Evolutionary conservation across 208 protist genomes (phyloP).

Genomic region (Eutreptiella sp.): DNA sequence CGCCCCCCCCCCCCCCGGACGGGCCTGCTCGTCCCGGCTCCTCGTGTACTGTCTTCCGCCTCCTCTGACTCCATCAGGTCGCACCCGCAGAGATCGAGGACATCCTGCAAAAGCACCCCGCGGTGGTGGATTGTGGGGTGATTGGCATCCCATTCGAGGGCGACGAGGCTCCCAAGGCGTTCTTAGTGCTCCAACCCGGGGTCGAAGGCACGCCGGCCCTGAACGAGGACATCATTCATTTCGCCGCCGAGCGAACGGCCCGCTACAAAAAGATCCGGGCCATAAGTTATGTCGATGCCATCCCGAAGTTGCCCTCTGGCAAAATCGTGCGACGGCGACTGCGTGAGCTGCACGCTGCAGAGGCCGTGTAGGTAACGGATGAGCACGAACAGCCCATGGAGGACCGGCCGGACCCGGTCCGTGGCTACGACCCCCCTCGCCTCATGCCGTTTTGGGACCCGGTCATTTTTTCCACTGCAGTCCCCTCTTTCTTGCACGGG

Average conservation of each 20-base stretch:
- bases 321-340: slow-evolving; percentile 73
- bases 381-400: too few relatives aligned
- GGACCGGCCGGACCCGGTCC: too few relatives aligned
- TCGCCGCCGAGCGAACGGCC: slow-evolving; percentile 37
- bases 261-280: slow-evolving; percentile 62
- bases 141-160: slow-evolving; percentile 49
- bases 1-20: too few relatives aligned
- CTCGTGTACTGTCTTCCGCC: too few relatives aligned
- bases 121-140: slow-evolving; percentile 56
- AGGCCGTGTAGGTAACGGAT: too few relatives aligned
- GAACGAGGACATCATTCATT: slow-evolving; percentile 45
- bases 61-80: too few relatives aligned
- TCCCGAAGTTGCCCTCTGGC: slow-evolving; percentile 60
- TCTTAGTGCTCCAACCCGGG: slow-evolving; percentile 41
- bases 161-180: slow-evolving; percentile 61
- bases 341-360: too few relatives aligned
- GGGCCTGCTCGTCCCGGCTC: too few relatives aligned
- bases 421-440: too few relatives aligned
- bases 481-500: too few relatives aligned
- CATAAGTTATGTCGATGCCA: slow-evolving; percentile 47
- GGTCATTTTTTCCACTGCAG: too few relatives aligned
- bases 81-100: slow-evolving; percentile 66
- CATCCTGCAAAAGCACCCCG: slow-evolving; percentile 50
- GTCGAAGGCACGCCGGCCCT: slow-evolving; percentile 25
- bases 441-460: too few relatives aligned